A percentile compares a stretch with the other conserved stretches of the same genome.
Conservation (phyloP, 257 asterid genomes). For the Galeopsis tetrahit region DNA sequence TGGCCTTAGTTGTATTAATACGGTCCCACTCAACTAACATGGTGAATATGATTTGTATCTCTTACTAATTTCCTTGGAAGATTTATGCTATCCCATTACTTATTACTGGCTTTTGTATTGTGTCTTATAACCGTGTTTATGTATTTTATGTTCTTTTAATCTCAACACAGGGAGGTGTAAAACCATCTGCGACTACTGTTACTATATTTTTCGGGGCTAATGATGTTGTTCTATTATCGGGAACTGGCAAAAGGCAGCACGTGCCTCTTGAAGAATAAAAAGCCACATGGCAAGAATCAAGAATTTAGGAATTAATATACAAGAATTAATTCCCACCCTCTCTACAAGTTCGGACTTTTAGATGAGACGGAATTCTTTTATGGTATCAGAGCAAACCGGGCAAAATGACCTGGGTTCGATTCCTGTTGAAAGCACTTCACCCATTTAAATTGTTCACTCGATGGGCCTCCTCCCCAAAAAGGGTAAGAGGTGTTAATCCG, state of each 20-base stretch:
- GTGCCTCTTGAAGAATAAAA: conserved; percentile 86
- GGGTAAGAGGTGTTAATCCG: no score
- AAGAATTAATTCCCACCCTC: no score
- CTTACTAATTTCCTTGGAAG: background rate
- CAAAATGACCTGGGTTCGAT: no score
- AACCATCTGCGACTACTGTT: conserved; percentile 70
- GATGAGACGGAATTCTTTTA: no score
- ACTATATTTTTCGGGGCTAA: conserved; percentile 93
- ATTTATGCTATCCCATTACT: background rate
- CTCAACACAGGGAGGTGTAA: conserved; percentile 53
- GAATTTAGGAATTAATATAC: no score
- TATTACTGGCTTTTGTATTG: background rate
- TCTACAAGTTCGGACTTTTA: no score
- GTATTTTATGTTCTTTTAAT: background rate
- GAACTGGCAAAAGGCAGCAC: conserved; percentile 83
- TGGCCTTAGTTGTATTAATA: background rate
- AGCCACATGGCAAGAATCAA: conserved; percentile 24
- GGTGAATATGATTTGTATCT: background rate
- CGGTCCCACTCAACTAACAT: background rate
- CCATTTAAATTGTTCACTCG: no score
- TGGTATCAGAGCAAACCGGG: no score
- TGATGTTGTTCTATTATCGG: conserved; percentile 77
- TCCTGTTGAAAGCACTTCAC: no score
- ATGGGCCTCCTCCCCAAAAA: no score
- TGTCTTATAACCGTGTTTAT: background rate